phyloP scores from a whole-genome alignment of 345 rosid genomes.

The Euphorbia lathyris region DNA sequence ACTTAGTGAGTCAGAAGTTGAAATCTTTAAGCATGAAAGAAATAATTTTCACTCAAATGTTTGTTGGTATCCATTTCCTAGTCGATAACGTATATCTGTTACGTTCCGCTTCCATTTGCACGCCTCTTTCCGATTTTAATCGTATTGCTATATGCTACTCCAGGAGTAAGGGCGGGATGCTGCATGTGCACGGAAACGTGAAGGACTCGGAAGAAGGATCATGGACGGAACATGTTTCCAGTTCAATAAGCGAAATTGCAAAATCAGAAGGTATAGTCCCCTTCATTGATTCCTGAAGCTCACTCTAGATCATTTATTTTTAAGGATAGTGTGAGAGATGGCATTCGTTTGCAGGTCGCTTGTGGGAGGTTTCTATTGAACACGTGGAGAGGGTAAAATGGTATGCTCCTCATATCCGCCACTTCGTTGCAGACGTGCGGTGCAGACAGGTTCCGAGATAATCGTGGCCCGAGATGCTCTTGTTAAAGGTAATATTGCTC shows the following conservation, averaged over 20 bases:
- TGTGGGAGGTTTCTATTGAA: constrained; percentile 68
- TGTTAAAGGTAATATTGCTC: background rate
- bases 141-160: constrained; percentile 25
- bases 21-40: background rate
- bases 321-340: background rate
- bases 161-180: constrained; percentile 80
- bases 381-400: constrained; percentile 89
- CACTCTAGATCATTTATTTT: background rate
- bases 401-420: constrained; percentile 93
- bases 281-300: background rate
- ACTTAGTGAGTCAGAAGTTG: background rate
- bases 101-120: no score
- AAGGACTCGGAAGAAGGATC: constrained; percentile 64
- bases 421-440: constrained; percentile 79
- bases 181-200: constrained; percentile 86
- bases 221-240: constrained; percentile 56
- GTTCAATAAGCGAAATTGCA: constrained; percentile 55
- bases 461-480: background rate
- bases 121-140: background rate
- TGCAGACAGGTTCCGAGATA: constrained; percentile 39
- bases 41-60: background rate
- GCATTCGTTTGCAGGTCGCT: constrained; percentile 46
- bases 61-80: no score
- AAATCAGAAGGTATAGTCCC: constrained; percentile 60
- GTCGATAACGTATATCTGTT: no score